Base-by-base conservation (phyloP, 75 land plant genomes). In the Isoetes taiwanensis region DNA sequence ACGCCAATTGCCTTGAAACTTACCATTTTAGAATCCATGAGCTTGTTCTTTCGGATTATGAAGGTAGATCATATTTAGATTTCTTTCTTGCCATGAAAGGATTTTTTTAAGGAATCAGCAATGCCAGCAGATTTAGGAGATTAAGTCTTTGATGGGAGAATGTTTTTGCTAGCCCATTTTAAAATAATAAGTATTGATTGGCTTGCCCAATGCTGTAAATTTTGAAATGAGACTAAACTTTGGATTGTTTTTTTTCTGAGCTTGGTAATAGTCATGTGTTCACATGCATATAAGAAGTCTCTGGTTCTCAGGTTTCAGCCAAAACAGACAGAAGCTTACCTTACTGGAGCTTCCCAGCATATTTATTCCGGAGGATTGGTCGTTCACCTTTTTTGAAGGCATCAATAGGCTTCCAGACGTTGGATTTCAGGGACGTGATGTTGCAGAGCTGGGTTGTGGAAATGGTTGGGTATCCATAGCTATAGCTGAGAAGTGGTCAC, bases 381-480 rank as follows among this genome's bases (percentile, higher is more conserved):
- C 98, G 12, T 87, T 87, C 57, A 93, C 98, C 20, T 93, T 93
- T 41, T 93, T 78, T 64, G 98, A 93, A 67, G 98, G 98, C 39
- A 72, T 93, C 37, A 93, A 88, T 58, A 64, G 98, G 33, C 81
- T 83, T 28, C 89, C 98, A 8, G 86, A 79, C 37, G 81, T 75
- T 29, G 86, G 87, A 25, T 93, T 93, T 58, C 71, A 68, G 76
- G 95, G 87, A 52, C 76, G 76, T 55, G 80, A 84, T 34, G 78
- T 93, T 17, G 64, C 89, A 33, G 98, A 93, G 62, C 81, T 93
- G 43, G 98, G 97, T 8, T 87, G 95, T 69, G 98, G 98, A 33
- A 93, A 93, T 72, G 98, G 98, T 32, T 93, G 98, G 98, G 85
- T 93, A 56, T 76, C 98, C 41, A 93, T 93, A 64, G 98, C 98